These are phyloP conservation scores for Cercospora citrullina DNA, from an alignment of 2,329 filamentous ascomycete species.

Conservation along the genomic window DNA sequence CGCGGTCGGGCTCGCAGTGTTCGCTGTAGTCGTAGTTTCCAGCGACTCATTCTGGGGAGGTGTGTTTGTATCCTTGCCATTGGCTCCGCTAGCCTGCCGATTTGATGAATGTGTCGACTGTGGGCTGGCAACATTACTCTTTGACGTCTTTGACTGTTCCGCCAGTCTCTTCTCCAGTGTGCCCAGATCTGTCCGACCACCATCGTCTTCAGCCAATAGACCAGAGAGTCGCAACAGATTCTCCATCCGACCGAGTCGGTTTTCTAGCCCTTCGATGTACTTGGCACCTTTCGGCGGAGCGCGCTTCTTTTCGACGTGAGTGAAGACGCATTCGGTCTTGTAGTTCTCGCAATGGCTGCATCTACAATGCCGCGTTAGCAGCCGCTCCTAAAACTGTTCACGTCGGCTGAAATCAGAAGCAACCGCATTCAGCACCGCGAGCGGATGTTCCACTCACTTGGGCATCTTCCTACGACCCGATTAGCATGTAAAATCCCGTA, in stretches of 20 bases:
- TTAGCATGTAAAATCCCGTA: too few species aligned
- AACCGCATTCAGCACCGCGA: too few species aligned
- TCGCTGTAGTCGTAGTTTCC: constrained; percentile 8
- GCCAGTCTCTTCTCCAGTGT: constrained; percentile 75
- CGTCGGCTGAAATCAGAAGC: too few species aligned
- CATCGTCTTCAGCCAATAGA: constrained; percentile 80
- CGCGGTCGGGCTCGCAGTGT: constrained; percentile 7
- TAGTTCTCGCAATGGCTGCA: constrained; percentile 90
- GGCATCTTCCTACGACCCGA: too few species aligned
- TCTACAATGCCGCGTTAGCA: neutral
- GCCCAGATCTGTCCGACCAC: constrained; percentile 80
- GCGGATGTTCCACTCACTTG: too few species aligned
- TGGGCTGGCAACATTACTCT: constrained; percentile 39
- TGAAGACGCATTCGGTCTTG: constrained; percentile 96
- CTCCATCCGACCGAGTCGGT: constrained; percentile 93
- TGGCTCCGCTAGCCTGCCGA: constrained; percentile 12
- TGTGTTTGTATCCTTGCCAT: constrained; percentile 17
- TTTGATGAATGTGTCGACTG: constrained; percentile 29
- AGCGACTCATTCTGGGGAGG: constrained; percentile 14
- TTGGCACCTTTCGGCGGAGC: constrained; percentile 97
- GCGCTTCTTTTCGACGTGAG: constrained; percentile 97
- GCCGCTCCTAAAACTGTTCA: too few species aligned
- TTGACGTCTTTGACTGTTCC: constrained; percentile 46
- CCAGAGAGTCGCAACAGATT: constrained; percentile 83
- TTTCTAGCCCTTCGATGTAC: constrained; percentile 96